A percentile compares a stretch with the other conserved stretches of the same genome.
Conservation (phyloP, 495 filamentous ascomycete genomes). For the Bacidia rubella region DNA sequence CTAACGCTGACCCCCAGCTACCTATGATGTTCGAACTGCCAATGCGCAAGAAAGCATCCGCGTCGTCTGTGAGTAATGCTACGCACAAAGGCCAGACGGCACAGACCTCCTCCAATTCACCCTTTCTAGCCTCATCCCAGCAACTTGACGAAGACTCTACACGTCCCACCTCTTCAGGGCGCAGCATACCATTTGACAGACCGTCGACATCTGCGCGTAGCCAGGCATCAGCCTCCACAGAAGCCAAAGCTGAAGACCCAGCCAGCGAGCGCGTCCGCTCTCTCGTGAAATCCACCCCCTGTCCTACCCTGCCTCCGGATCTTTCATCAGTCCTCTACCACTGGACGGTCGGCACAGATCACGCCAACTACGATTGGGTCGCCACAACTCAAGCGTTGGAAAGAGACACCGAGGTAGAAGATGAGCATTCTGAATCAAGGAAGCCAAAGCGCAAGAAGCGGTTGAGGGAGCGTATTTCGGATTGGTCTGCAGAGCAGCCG, state of each 20-base stretch:
- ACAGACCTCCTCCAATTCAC: too few relatives aligned
- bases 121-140: too few relatives aligned
- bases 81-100: not conserved
- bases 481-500: not conserved
- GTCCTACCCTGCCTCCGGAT: slow-evolving; percentile 19
- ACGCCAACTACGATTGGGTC: slow-evolving; percentile 29
- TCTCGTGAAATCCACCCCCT: slow-evolving; percentile 22
- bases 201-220: not conserved
- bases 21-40: not conserved
- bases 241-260: slow-evolving; percentile 5
- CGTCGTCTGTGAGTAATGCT: not conserved
- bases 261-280: slow-evolving; percentile 22
- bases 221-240: slow-evolving; percentile 4
- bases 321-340: slow-evolving; percentile 28
- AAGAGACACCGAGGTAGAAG: slow-evolving; percentile 17
- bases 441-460: slow-evolving; percentile 15
- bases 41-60: not conserved
- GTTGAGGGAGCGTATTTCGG: not conserved
- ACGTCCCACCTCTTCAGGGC: not conserved
- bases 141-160: not conserved
- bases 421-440: slow-evolving; percentile 7
- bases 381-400: slow-evolving; percentile 17
- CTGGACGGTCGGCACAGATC: slow-evolving; percentile 30
- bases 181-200: not conserved
- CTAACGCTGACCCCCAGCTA: not conserved